These are phyloP conservation scores for Xylariomycetidae sp. DNA, from an alignment of 2,329 filamentous ascomycete genomes.

Conservation along the genomic window DNA sequence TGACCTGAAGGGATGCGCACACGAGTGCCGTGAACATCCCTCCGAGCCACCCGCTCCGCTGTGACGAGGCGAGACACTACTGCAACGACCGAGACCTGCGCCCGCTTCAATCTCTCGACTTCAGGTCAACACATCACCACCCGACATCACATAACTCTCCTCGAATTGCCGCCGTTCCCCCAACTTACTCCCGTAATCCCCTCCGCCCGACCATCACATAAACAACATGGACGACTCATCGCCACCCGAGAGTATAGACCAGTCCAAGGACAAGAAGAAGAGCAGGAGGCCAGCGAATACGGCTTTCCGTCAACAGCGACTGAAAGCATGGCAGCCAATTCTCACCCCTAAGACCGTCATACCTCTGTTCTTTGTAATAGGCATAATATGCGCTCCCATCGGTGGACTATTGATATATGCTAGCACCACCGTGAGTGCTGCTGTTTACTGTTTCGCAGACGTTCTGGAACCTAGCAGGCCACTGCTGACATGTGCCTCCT, in stretches of 20 bases:
- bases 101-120: no score
- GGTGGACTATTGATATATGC: constrained; percentile 83
- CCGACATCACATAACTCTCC: no score
- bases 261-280: constrained; percentile 73
- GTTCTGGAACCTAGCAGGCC: no score
- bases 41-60: no score
- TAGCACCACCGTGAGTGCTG: constrained; percentile 63
- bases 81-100: no score
- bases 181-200: no score
- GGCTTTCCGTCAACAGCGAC: constrained; percentile 90
- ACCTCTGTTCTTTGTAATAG: constrained; percentile 67
- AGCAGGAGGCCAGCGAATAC: constrained; percentile 92
- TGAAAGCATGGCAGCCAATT: constrained; percentile 99
- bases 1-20: no score
- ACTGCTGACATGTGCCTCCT: constrained; percentile 10
- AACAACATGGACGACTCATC: constrained; percentile 46
- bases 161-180: no score
- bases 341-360: constrained; percentile 78
- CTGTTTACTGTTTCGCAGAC: background rate
- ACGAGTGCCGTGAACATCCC: no score
- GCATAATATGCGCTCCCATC: constrained; percentile 86
- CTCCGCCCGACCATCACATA: no score
- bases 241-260: constrained; percentile 45
- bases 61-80: no score
- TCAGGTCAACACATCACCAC: no score